Evolutionary conservation across 306 rosid species (phyloP).

Genomic region (Cicer arietinum): DNA sequence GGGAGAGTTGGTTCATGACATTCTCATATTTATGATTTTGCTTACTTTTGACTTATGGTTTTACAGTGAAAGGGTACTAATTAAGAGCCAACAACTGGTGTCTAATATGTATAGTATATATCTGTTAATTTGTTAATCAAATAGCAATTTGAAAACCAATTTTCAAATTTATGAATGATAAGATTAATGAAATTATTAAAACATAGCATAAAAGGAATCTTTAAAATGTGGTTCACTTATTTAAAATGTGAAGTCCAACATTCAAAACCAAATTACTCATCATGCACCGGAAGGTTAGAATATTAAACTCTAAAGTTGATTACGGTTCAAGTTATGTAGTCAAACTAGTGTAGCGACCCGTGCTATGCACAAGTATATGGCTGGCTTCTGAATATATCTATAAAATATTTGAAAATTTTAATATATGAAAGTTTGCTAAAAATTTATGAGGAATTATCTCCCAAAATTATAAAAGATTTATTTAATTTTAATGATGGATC

Average conservation of each 20-base stretch:
- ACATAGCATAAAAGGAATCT: neutral
- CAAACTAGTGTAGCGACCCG: neutral
- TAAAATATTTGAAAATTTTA: no score
- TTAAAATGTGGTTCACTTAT: neutral
- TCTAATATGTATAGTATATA: conserved; percentile 8
- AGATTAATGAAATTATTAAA: no score
- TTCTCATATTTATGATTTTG: conserved; percentile 21
- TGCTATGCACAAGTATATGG: no score
- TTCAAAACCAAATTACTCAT: neutral
- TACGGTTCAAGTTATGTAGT: neutral
- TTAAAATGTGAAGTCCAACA: neutral
- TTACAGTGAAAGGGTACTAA: neutral
- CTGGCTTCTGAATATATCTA: no score
- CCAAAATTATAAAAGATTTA: no score
- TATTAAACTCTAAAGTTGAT: neutral
- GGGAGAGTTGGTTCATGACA: neutral
- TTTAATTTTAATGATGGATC: no score
- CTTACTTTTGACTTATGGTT: neutral
- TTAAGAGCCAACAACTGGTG: neutral
- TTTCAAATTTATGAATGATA: neutral
- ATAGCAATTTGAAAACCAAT: neutral
- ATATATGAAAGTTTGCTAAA: no score
- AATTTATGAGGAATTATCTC: no score
- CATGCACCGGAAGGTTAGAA: neutral
- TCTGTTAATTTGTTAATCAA: neutral